Evolutionary conservation across 106 monocot species (phyloP).

Genomic region (Platanthera guangdongensis): DNA sequence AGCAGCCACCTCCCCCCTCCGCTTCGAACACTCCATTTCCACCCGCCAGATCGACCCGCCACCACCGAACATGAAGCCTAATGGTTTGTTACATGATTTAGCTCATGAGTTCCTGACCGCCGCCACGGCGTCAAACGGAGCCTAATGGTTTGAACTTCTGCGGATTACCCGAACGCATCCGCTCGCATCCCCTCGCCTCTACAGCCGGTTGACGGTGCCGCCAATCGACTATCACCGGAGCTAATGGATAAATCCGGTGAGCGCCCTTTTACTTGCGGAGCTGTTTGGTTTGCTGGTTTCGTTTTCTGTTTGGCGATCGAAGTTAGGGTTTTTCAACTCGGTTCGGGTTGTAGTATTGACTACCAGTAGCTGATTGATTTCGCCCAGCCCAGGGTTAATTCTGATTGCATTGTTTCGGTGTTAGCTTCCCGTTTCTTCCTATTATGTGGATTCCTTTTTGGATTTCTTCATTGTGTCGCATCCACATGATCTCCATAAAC

Average conservation of each 20-base stretch:
- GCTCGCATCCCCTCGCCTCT: not conserved
- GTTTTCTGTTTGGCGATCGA: not conserved
- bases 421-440: not conserved
- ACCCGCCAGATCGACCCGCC: too few relatives aligned
- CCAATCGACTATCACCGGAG: not conserved
- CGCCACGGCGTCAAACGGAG: too few relatives aligned
- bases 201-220: not conserved
- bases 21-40: too few relatives aligned
- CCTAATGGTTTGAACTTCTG: not conserved
- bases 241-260: slow-evolving; percentile 5
- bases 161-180: not conserved
- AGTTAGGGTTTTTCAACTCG: not conserved
- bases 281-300: not conserved
- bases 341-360: not conserved
- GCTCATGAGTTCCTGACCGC: too few relatives aligned
- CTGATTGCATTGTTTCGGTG: not conserved
- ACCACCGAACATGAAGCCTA: too few relatives aligned
- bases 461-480: not conserved
- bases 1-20: too few relatives aligned
- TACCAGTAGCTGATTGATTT: not conserved
- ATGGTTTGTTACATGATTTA: too few relatives aligned
- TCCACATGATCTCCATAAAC: not conserved
- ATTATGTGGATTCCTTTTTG: not conserved
- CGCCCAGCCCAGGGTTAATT: not conserved
- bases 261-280: not conserved